A percentile compares a stretch with the other conserved stretches of the same genome.
phyloP scores from a whole-genome alignment of 768 basidiomycete genomes.

The Xerocomus potaroensis region DNA sequence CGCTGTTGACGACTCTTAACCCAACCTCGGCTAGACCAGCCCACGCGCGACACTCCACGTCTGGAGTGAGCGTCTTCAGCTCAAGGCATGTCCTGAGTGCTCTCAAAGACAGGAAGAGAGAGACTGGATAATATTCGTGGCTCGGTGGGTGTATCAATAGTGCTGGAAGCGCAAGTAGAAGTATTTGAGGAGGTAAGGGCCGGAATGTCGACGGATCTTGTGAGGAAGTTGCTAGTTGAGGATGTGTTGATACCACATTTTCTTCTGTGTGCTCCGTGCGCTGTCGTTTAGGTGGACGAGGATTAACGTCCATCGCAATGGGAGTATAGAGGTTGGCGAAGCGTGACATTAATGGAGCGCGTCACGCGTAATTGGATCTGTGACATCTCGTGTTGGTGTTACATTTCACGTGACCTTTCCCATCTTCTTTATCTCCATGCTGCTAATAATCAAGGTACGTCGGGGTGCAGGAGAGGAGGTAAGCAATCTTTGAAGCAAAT shows the following conservation, averaged over 20 bases:
- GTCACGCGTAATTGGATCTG: constrained; percentile 29
- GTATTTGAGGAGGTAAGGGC: constrained; percentile 38
- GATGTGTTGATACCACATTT: neutral
- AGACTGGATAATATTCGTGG: constrained; percentile 49
- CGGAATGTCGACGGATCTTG: constrained; percentile 15
- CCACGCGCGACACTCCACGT: constrained; percentile 69
- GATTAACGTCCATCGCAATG: constrained; percentile 26
- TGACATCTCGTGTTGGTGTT: constrained; percentile 29
- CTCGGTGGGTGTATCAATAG: constrained; percentile 63
- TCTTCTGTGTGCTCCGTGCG: constrained; percentile 17
- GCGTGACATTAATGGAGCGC: constrained; percentile 10
- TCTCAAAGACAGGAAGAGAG: constrained; percentile 51
- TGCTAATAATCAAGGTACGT: no score
- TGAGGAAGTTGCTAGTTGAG: neutral
- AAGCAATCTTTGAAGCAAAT: no score
- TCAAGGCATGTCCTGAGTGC: constrained; percentile 55
- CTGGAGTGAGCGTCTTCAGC: constrained; percentile 46
- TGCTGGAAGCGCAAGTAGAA: constrained; percentile 59
- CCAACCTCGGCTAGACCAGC: constrained; percentile 67
- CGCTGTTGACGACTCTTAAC: constrained; percentile 48
- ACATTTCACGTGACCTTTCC: neutral
- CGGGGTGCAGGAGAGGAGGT: no score
- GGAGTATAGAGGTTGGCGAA: neutral
- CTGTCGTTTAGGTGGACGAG: constrained; percentile 35
- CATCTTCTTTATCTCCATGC: no score